Evolutionary conservation across 192 early-diverging fungal genomes (phyloP).

Genomic region (Gaertneriomyces semiglobifer): DNA sequence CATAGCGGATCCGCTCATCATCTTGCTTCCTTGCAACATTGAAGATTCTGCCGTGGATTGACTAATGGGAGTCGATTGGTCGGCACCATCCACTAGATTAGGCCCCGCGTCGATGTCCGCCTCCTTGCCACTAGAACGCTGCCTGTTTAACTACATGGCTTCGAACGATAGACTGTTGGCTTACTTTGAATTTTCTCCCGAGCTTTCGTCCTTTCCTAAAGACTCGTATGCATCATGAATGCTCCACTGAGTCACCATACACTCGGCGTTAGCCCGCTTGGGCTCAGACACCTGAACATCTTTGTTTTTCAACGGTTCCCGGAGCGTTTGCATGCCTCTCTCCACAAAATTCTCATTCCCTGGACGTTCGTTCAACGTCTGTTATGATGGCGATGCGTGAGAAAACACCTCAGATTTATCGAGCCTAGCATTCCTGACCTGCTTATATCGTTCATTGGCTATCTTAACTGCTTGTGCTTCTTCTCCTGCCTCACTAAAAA

Average conservation of each 20-base stretch:
- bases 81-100: not conserved
- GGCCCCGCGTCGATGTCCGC: conserved; percentile 18
- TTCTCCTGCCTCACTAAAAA: conserved; percentile 44
- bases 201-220: not conserved
- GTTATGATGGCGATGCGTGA: not conserved
- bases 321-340: conserved; percentile 53
- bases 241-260: conserved; percentile 43
- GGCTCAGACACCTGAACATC: conserved; percentile 51
- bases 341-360: conserved; percentile 57
- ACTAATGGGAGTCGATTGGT: not conserved
- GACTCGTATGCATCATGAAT: conserved; percentile 43
- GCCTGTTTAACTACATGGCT: not conserved
- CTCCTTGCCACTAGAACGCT: conserved; percentile 6
- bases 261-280: conserved; percentile 40
- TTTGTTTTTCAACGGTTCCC: conserved; percentile 45
- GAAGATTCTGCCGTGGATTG: not conserved
- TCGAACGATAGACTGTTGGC: no score
- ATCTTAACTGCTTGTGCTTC: conserved; percentile 42
- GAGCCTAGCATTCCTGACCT: conserved; percentile 29
- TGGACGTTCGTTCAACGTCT: conserved; percentile 40
- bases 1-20: conserved; percentile 15
- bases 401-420: not conserved
- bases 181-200: no score
- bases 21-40: conserved; percentile 1
- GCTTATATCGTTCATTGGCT: conserved; percentile 50